phyloP scores from a whole-genome alignment of 305 asterid genomes.

The Rubia peregrina region DNA sequence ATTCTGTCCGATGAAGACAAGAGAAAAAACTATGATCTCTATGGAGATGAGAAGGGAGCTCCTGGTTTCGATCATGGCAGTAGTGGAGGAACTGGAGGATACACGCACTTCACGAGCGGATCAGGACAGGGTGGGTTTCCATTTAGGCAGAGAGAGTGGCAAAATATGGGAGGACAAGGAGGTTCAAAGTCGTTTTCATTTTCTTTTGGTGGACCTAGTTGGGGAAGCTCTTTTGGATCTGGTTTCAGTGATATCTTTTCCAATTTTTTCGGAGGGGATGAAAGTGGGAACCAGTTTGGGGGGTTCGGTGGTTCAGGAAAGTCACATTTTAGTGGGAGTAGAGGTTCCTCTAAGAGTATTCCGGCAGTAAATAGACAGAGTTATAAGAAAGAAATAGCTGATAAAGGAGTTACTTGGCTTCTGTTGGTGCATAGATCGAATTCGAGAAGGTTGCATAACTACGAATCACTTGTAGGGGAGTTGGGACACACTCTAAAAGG shows the following conservation, averaged over 20 bases:
- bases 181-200: slow-evolving; percentile 75
- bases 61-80: slow-evolving; percentile 61
- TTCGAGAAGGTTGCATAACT: slow-evolving; percentile 44
- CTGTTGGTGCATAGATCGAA: slow-evolving; percentile 45
- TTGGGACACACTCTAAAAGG: slow-evolving; percentile 57
- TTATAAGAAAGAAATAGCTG: slow-evolving; percentile 59
- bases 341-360: slow-evolving; percentile 42
- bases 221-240: slow-evolving; percentile 52
- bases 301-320: slow-evolving; percentile 65
- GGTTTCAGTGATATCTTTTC: slow-evolving; percentile 70
- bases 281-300: slow-evolving; percentile 64
- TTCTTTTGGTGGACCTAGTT: slow-evolving; percentile 77
- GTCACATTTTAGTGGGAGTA: slow-evolving; percentile 34
- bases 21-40: slow-evolving; percentile 86
- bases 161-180: slow-evolving; percentile 67
- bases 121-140: slow-evolving; percentile 73
- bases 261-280: slow-evolving; percentile 63
- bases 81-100: slow-evolving; percentile 52
- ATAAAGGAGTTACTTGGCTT: slow-evolving; percentile 76
- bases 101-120: slow-evolving; percentile 58
- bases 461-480: slow-evolving; percentile 53
- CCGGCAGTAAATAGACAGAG: slow-evolving; percentile 43
- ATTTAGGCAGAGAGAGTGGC: slow-evolving; percentile 68
- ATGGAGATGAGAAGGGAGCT: slow-evolving; percentile 75
- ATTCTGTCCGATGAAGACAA: slow-evolving; percentile 81